phyloP scores from a whole-genome alignment of 192 early-diverging fungal genomes.

The Phycomyces blakesleeanus region DNA sequence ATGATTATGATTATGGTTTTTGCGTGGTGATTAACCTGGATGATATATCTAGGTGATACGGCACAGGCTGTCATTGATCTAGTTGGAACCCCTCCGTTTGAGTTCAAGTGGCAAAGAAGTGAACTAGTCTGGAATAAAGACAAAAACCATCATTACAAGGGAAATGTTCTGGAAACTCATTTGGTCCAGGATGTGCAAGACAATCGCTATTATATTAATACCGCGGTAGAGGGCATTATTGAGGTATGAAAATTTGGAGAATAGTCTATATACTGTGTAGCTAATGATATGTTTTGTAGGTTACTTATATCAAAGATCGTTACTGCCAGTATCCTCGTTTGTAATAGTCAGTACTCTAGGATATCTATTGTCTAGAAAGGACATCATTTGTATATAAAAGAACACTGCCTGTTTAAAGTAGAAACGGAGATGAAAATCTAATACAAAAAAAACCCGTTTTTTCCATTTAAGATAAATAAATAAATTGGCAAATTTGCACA shows the following conservation, averaged over 20 bases:
- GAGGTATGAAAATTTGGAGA: constrained; percentile 17
- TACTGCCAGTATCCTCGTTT: constrained; percentile 33
- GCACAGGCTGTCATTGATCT: constrained; percentile 38
- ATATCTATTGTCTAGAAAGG: too few species aligned
- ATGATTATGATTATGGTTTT: too few species aligned
- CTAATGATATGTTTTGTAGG: constrained; percentile 7
- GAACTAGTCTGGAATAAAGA: constrained; percentile 33
- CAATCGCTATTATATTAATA: constrained; percentile 33
- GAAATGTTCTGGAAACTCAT: constrained; percentile 35
- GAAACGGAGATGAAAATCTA: too few species aligned
- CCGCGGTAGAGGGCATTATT: constrained; percentile 37
- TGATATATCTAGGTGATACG: constrained; percentile 32
- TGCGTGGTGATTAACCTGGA: background rate
- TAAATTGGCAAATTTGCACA: too few species aligned
- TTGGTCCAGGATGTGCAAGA: constrained; percentile 30
- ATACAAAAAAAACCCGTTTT: too few species aligned
- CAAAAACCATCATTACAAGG: constrained; percentile 32
- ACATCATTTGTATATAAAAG: too few species aligned
- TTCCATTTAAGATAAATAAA: too few species aligned
- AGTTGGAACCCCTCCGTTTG: constrained; percentile 42
- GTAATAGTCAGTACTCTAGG: constrained; percentile 1
- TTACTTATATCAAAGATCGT: constrained; percentile 28
- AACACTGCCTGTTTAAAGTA: too few species aligned
- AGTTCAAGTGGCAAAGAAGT: constrained; percentile 41
- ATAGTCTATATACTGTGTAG: too few species aligned